These are phyloP conservation scores for Durotheca rogersii DNA, from an alignment of 495 filamentous ascomycete species.

Conservation along the genomic window DNA sequence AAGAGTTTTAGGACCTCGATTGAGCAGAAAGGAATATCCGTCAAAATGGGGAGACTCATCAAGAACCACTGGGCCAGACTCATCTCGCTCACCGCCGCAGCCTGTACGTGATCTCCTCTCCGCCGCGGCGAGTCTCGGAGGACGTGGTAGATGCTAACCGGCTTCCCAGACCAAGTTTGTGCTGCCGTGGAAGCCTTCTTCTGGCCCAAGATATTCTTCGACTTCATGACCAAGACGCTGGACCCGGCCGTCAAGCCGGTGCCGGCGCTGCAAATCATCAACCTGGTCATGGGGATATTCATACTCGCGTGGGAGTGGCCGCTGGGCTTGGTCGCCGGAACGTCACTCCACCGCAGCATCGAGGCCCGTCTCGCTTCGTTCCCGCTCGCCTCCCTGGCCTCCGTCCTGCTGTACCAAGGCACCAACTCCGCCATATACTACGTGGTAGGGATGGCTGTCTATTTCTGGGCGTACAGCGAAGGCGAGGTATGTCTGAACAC, in stretches of 20 bases:
- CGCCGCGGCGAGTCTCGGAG: background rate
- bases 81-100: slow-evolving; percentile 80
- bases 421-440: slow-evolving; percentile 94
- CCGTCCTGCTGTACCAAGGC: slow-evolving; percentile 83
- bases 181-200: slow-evolving; percentile 86
- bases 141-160: slow-evolving; percentile 32
- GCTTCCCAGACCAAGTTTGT: slow-evolving; percentile 71
- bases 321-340: slow-evolving; percentile 63
- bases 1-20: slow-evolving; percentile 20
- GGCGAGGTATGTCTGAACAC: slow-evolving; percentile 72
- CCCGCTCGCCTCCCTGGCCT: slow-evolving; percentile 73
- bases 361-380: slow-evolving; percentile 81
- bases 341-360: slow-evolving; percentile 78
- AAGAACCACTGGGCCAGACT: slow-evolving; percentile 98
- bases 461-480: slow-evolving; percentile 96
- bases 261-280: slow-evolving; percentile 90
- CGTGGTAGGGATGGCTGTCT: slow-evolving; percentile 78
- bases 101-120: slow-evolving; percentile 61
- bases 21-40: slow-evolving; percentile 18
- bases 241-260: slow-evolving; percentile 81
- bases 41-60: slow-evolving; percentile 90
- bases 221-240: slow-evolving; percentile 90
- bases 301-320: slow-evolving; percentile 93
- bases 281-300: slow-evolving; percentile 83
- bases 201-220: slow-evolving; percentile 99